These are phyloP conservation scores for Rhodotorula sp. DNA, from an alignment of 1,284 basidiomycete species.

Conservation along the genomic window DNA sequence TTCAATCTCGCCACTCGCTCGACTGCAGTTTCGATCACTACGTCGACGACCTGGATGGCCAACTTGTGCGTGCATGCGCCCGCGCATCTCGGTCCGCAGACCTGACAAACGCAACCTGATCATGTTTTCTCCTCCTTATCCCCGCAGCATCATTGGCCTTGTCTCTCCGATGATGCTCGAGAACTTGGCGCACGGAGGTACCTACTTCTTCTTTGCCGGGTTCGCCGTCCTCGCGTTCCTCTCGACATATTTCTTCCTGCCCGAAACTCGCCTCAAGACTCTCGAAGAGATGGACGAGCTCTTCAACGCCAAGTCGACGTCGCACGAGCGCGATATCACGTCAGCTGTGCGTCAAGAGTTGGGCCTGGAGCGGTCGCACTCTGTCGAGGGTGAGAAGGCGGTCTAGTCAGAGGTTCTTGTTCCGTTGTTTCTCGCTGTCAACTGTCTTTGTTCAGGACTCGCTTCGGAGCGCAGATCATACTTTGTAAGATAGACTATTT, in stretches of 20 bases:
- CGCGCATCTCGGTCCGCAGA: not conserved
- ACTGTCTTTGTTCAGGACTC: not conserved
- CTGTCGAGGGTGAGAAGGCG: not conserved
- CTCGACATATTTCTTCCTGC: conserved; percentile 28
- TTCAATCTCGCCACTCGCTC: conserved; percentile 38
- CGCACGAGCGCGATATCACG: not conserved
- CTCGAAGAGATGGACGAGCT: conserved; percentile 31
- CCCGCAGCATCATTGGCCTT: not conserved
- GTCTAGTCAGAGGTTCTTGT: too few relatives aligned
- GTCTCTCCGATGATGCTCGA: conserved; percentile 4
- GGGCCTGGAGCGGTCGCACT: not conserved
- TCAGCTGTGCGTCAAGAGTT: not conserved
- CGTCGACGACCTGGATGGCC: conserved; percentile 38
- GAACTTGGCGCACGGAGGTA: not conserved
- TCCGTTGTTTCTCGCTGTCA: not conserved
- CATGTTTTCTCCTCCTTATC: not conserved
- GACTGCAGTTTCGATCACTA: conserved; percentile 33
- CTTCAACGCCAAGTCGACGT: conserved; percentile 7
- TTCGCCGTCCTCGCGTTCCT: conserved; percentile 5
- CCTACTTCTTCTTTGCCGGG: conserved; percentile 8
- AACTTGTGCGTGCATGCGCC: conserved; percentile 24
- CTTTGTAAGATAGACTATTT: too few relatives aligned
- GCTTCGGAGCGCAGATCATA: too few relatives aligned
- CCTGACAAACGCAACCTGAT: too few relatives aligned
- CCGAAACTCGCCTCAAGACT: conserved; percentile 26